Conservation (phyloP, 805 yeast species). For the Saccharomycopsis fodiens region DNA sequence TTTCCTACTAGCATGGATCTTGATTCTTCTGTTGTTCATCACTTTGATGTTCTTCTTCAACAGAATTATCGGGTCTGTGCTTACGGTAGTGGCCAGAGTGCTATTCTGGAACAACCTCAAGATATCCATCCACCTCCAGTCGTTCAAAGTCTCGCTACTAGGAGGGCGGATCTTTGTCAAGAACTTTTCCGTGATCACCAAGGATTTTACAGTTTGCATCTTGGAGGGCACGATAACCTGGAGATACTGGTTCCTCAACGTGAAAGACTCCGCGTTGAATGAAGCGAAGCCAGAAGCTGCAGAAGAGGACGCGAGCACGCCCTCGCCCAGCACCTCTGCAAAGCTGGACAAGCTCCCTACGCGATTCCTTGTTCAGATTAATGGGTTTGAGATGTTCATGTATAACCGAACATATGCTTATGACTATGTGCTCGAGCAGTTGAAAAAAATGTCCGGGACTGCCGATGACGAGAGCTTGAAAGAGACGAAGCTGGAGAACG, state of each 20-base stretch:
- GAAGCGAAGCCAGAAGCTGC: slow-evolving; percentile 21
- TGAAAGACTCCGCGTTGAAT: slow-evolving; percentile 26
- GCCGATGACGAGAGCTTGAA: slow-evolving; percentile 20
- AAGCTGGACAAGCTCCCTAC: slow-evolving; percentile 38
- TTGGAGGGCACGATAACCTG: slow-evolving; percentile 74
- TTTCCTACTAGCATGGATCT: slow-evolving; percentile 76
- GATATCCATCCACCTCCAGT: slow-evolving; percentile 57
- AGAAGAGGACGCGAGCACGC: slow-evolving; percentile 5
- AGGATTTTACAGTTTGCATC: slow-evolving; percentile 62
- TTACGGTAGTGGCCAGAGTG: slow-evolving; percentile 45
- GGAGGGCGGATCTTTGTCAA: slow-evolving; percentile 80
- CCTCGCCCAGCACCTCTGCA: slow-evolving; percentile 30
- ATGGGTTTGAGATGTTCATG: slow-evolving; percentile 77
- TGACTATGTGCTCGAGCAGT: slow-evolving; percentile 46
- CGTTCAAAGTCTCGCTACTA: slow-evolving; percentile 67
- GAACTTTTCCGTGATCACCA: slow-evolving; percentile 65
- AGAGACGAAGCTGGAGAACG: slow-evolving; percentile 19
- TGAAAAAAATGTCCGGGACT: slow-evolving; percentile 24
- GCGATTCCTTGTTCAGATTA: slow-evolving; percentile 48
- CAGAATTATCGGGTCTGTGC: slow-evolving; percentile 53
- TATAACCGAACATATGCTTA: slow-evolving; percentile 78
- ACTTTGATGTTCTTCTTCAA: slow-evolving; percentile 70
- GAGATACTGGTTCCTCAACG: slow-evolving; percentile 74
- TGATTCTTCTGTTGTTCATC: slow-evolving; percentile 53
- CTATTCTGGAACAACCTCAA: slow-evolving; percentile 57